A percentile compares a stretch with the other conserved stretches of the same genome.
phyloP scores from a whole-genome alignment of 1,139 yeast species.

The Pichia sp. region DNA sequence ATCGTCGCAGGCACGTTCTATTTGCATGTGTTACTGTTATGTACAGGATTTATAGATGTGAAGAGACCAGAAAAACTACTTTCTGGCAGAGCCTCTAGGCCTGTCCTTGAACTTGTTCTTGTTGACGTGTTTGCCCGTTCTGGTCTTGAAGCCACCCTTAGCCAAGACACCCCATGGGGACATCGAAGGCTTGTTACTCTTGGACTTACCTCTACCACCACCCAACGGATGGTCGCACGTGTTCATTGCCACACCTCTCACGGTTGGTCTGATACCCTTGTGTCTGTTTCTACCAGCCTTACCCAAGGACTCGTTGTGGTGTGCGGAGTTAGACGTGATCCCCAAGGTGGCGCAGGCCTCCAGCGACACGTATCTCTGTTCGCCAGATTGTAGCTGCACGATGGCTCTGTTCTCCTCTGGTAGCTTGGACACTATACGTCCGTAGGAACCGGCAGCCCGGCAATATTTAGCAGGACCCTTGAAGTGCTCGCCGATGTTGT shows the following conservation, averaged over 20 bases:
- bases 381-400: conserved; percentile 84
- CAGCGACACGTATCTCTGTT: conserved; percentile 81
- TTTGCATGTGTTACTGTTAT: not conserved
- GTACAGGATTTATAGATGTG: not conserved
- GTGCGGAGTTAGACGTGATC: conserved; percentile 90
- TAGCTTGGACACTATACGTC: conserved; percentile 76
- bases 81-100: conserved; percentile 49
- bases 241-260: conserved; percentile 98
- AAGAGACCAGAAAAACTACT: conserved; percentile 3
- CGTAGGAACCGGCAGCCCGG: conserved; percentile 93
- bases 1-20: not conserved
- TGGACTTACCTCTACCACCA: conserved; percentile 99
- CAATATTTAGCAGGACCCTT: conserved; percentile 89
- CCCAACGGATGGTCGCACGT: conserved; percentile 98
- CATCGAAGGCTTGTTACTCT: conserved; percentile 89
- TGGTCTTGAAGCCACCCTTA: conserved; percentile 90
- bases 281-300: conserved; percentile 96
- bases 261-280: conserved; percentile 90
- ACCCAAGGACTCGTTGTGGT: conserved; percentile 86
- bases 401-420: conserved; percentile 70
- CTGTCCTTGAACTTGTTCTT: conserved; percentile 82
- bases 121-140: conserved; percentile 83
- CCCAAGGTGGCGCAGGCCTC: conserved; percentile 95
- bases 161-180: conserved; percentile 95
- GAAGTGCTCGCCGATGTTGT: conserved; percentile 74